A percentile compares a stretch with the other conserved stretches of the same genome.
Evolutionary conservation across 441 rosid genomes (phyloP).

Genomic region (Isatis lusitanica): DNA sequence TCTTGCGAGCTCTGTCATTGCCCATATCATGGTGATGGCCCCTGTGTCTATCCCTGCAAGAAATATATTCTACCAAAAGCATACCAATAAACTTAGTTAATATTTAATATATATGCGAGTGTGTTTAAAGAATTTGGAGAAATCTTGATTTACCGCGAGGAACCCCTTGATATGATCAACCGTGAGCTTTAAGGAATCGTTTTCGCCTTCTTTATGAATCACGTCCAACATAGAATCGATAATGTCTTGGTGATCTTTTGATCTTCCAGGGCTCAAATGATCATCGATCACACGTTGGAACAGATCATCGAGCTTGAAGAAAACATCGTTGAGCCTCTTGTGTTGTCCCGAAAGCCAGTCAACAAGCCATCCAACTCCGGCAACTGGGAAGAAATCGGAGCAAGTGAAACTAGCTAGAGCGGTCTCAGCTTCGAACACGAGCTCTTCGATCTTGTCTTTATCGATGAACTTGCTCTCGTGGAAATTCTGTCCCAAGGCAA

Average conservation of each 20-base stretch:
- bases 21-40: slow-evolving; percentile 34
- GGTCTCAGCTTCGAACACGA: slow-evolving; percentile 25
- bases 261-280: slow-evolving; percentile 23
- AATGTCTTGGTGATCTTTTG: slow-evolving; percentile 29
- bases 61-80: slow-evolving; percentile 24
- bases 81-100: background rate
- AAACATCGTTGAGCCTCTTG: slow-evolving; percentile 28
- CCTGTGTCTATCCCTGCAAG: slow-evolving; percentile 32
- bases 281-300: slow-evolving; percentile 34
- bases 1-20: slow-evolving; percentile 27
- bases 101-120: background rate
- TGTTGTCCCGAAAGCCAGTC: slow-evolving; percentile 32
- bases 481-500: slow-evolving; percentile 27
- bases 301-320: slow-evolving; percentile 16
- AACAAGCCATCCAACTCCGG: slow-evolving; percentile 27
- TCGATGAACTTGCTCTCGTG: slow-evolving; percentile 24
- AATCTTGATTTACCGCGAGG: slow-evolving; percentile 26
- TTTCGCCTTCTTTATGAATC: slow-evolving; percentile 18
- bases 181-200: slow-evolving; percentile 22
- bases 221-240: slow-evolving; percentile 27
- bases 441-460: slow-evolving; percentile 23
- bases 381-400: slow-evolving; percentile 34
- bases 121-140: background rate
- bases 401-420: slow-evolving; percentile 40
- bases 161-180: slow-evolving; percentile 32